Evolutionary conservation across 1,284 basidiomycete genomes (phyloP).

Genomic region (Exobasidium rhododendri): DNA sequence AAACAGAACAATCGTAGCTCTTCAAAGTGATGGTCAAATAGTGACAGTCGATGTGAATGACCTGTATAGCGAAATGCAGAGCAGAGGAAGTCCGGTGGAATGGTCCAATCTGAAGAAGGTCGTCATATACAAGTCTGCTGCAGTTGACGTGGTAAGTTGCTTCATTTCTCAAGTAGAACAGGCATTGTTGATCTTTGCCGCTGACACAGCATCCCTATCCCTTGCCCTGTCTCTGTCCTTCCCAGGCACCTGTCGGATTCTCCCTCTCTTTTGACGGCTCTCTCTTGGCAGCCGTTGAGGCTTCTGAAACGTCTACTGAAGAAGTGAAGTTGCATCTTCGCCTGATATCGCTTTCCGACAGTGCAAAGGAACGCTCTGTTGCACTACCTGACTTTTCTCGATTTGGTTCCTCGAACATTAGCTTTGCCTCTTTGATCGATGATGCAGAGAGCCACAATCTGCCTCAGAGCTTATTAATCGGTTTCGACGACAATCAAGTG

Average conservation of each 20-base stretch:
- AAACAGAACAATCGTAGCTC: not conserved
- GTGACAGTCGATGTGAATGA: not conserved
- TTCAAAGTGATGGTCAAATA: not conserved
- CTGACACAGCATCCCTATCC: too few relatives aligned
- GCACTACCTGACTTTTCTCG: not conserved
- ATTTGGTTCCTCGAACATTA: not conserved
- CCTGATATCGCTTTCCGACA: not conserved
- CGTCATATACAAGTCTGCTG: not conserved
- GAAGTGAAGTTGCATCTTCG: not conserved
- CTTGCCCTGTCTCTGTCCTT: too few relatives aligned
- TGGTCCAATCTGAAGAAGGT: not conserved
- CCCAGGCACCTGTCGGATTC: not conserved
- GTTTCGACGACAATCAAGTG: slow-evolving; percentile 2
- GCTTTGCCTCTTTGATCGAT: not conserved
- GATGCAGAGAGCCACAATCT: not conserved
- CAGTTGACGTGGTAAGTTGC: not conserved
- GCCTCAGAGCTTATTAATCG: slow-evolving; percentile 3
- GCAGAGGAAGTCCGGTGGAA: not conserved
- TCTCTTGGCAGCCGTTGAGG: slow-evolving; percentile 20
- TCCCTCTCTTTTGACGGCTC: slow-evolving; percentile 22
- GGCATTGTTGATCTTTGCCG: too few relatives aligned
- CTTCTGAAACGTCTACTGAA: not conserved
- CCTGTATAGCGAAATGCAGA: not conserved
- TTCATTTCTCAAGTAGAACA: too few relatives aligned
- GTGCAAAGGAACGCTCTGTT: not conserved